Base-by-base conservation (phyloP, 805 yeast genomes). In the Myxozyma lipomycoides region DNA sequence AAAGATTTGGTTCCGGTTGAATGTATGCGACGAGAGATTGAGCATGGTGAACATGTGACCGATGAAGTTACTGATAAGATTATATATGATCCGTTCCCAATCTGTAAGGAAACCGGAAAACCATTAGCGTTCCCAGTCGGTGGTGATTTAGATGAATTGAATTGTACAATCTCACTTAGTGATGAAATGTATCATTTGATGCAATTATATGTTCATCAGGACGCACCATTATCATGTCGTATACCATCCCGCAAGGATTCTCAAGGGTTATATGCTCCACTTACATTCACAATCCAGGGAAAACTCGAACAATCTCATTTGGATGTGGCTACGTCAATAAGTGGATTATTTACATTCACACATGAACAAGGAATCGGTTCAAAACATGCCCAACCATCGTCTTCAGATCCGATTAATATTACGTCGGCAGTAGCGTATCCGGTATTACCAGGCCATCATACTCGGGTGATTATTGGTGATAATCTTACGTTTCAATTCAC, bases 201-300 rank as follows among this genome's bases (percentile, higher is more conserved):
- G 65, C 91, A 85, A 68, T 70, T 84, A 42, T 84, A 84, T 63
- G 70, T 85, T 39, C 93, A 85, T 65, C 84, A 84, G 63, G 93
- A 85, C 64, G 81, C 77, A 6, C 93, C 93, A 25, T 79, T 81
- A 62, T 76, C 84, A 42, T 85, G 93, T 65, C 71, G 83, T 48
- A 58, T 83, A 7, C 84, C 85, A 2, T 65, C 78, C 51, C 68
- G 76, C 18, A 10, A 21, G 9, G 74, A 75, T 15, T 40, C 53
- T 32, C 44, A 40, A 43, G 37, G 30, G 21, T 47, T 43, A 22
- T 46, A 12, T 32, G 68, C 83, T 10, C 90, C 91, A 3, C 66
- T 84, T 48, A 75, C 79, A 4, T 73, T 84, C 63, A 78, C 79
- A 59, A 69, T 84, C 48, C 74, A 88, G 58, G 91, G 91, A 3